phyloP scores from a whole-genome alignment of 768 basidiomycete species.

The Amanita pallidorosea region DNA sequence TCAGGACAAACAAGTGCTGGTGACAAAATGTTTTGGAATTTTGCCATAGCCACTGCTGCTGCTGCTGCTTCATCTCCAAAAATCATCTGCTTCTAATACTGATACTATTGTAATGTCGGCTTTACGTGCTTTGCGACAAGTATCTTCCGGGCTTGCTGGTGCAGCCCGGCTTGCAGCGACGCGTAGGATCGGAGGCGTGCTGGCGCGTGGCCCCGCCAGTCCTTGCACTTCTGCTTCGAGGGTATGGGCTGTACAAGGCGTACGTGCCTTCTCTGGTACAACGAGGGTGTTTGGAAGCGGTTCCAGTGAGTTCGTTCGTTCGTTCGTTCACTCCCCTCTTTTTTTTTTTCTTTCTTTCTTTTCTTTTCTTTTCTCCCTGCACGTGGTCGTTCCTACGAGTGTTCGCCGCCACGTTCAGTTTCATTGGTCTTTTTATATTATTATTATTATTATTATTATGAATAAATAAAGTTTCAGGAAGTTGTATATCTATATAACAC shows the following conservation, averaged over 20 bases:
- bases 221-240: neutral
- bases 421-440: neutral
- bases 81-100: neutral
- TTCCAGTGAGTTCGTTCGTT: neutral
- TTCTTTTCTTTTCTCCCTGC: too few relatives aligned
- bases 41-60: too few relatives aligned
- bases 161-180: neutral
- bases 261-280: conserved; percentile 8
- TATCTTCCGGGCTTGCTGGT: neutral
- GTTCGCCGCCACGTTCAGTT: neutral
- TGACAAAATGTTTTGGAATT: neutral
- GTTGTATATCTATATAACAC: neutral
- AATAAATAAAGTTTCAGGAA: neutral
- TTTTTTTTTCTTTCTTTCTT: neutral
- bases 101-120: conserved; percentile 2
- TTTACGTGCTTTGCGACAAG: conserved; percentile 6
- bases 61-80: neutral
- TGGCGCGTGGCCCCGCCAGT: neutral
- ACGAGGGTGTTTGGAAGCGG: conserved; percentile 9
- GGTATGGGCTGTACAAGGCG: neutral
- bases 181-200: neutral
- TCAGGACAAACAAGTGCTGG: neutral
- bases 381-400: neutral
- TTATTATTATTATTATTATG: too few relatives aligned
- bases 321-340: neutral